Evolutionary conservation across 2,329 filamentous ascomycete species (phyloP).

Genomic region (Neurospora sp.): DNA sequence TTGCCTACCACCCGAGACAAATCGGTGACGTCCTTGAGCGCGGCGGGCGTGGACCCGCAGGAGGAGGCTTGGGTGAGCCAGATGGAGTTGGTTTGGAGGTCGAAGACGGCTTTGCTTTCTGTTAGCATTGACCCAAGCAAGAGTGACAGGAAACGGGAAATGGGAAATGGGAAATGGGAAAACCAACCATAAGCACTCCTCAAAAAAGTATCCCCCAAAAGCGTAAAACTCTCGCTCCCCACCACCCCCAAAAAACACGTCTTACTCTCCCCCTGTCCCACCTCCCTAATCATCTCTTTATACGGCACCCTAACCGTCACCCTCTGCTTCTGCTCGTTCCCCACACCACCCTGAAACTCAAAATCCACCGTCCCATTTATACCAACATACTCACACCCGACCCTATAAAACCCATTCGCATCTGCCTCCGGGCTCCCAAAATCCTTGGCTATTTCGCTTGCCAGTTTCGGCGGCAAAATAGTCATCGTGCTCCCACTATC

Average conservation of each 20-base stretch:
- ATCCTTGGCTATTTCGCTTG: slow-evolving; percentile 36
- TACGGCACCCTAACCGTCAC: slow-evolving; percentile 40
- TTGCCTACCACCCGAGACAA: slow-evolving; percentile 17
- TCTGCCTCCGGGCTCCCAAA: slow-evolving; percentile 34
- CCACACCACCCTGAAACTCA: slow-evolving; percentile 27
- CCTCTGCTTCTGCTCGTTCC: not conserved
- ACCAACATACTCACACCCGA: slow-evolving; percentile 34
- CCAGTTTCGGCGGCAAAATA: slow-evolving; percentile 51
- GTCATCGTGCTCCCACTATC: slow-evolving; percentile 63
- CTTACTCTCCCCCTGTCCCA: slow-evolving; percentile 16
- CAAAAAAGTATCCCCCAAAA: slow-evolving; percentile 51
- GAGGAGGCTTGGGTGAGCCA: slow-evolving; percentile 42
- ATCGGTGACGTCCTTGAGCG: slow-evolving; percentile 24
- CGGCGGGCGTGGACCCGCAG: slow-evolving; percentile 37
- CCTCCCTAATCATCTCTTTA: slow-evolving; percentile 36
- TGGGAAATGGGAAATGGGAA: not conserved
- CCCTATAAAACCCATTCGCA: slow-evolving; percentile 33
- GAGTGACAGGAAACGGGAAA: not conserved
- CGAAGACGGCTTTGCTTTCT: slow-evolving; percentile 34
- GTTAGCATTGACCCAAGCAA: slow-evolving; percentile 1
- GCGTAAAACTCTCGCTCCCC: slow-evolving; percentile 32
- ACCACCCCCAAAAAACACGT: slow-evolving; percentile 41
- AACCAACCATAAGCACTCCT: slow-evolving; percentile 43
- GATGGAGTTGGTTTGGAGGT: slow-evolving; percentile 37
- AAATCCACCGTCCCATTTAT: slow-evolving; percentile 38